Evolutionary conservation across 1,284 basidiomycete species (phyloP).

Genomic region (Leccinum pallidistipes): DNA sequence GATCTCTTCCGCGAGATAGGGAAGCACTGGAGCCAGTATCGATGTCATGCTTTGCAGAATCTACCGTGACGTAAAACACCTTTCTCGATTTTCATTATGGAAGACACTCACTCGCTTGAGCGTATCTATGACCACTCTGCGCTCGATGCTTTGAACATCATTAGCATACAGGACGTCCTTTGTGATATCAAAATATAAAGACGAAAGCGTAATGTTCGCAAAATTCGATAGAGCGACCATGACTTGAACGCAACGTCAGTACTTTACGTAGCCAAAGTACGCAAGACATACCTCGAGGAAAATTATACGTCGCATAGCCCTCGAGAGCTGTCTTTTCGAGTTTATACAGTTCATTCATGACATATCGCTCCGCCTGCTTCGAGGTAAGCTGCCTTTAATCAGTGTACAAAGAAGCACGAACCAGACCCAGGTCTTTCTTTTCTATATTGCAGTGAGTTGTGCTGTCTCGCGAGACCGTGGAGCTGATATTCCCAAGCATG

Average conservation of each 20-base stretch:
- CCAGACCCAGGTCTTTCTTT: conserved; percentile 58
- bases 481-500: conserved; percentile 78
- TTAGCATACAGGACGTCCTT: conserved; percentile 93
- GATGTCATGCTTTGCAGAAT: conserved; percentile 68
- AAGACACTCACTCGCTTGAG: conserved; percentile 61
- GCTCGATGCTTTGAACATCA: conserved; percentile 47
- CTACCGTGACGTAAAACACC: conserved; percentile 38
- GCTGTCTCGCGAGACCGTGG: conserved; percentile 28
- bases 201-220: conserved; percentile 70
- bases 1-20: conserved; percentile 93
- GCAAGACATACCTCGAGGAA: conserved; percentile 70
- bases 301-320: conserved; percentile 78
- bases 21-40: conserved; percentile 85
- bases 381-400: conserved; percentile 3
- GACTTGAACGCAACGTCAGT: conserved; percentile 41
- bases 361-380: conserved; percentile 74
- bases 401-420: conserved; percentile 38
- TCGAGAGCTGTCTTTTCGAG: conserved; percentile 69
- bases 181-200: conserved; percentile 88
- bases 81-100: not conserved
- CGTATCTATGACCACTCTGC: conserved; percentile 70
- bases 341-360: conserved; percentile 81
- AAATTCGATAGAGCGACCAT: conserved; percentile 64
- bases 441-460: conserved; percentile 36
- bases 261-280: not conserved